A percentile compares a stretch with the other conserved stretches of the same genome.
These are phyloP conservation scores for Penicillium sp. DNA, from an alignment of 2,329 filamentous ascomycete species.

Conservation along the genomic window DNA sequence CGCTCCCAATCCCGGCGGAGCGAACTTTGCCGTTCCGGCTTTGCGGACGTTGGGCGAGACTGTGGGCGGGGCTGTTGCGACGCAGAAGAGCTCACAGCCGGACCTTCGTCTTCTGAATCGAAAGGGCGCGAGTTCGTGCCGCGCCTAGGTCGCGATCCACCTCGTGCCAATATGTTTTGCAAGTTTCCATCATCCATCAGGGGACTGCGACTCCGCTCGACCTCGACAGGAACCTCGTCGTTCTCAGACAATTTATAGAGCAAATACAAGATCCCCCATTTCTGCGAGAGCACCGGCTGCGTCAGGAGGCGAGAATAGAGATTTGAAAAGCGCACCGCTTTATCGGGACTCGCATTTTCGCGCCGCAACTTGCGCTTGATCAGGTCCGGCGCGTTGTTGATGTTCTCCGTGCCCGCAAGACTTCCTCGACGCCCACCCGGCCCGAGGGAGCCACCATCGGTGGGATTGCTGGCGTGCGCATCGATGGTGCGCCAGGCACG, in stretches of 20 bases:
- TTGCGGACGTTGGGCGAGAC: slow-evolving; percentile 9
- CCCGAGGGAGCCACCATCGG: slow-evolving; percentile 27
- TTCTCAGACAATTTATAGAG: slow-evolving; percentile 72
- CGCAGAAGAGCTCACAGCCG: slow-evolving; percentile 42
- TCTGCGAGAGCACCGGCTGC: slow-evolving; percentile 89
- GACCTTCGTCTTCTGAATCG: slow-evolving; percentile 35
- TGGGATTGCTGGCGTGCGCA: slow-evolving; percentile 23
- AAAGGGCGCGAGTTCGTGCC: slow-evolving; percentile 18
- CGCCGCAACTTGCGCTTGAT: slow-evolving; percentile 86
- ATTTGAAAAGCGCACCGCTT: slow-evolving; percentile 83
- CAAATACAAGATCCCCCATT: slow-evolving; percentile 94
- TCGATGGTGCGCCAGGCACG: slow-evolving; percentile 42
- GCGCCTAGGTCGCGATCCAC: slow-evolving; percentile 22
- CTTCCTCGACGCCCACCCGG: slow-evolving; percentile 29
- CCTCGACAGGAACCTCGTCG: slow-evolving; percentile 21
- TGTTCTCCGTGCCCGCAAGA: slow-evolving; percentile 45
- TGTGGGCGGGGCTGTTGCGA: slow-evolving; percentile 30
- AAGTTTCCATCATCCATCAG: slow-evolving; percentile 39
- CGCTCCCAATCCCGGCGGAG: slow-evolving; percentile 23
- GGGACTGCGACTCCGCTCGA: slow-evolving; percentile 37
- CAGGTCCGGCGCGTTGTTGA: slow-evolving; percentile 88
- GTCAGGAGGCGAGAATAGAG: slow-evolving; percentile 84
- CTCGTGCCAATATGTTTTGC: slow-evolving; percentile 37
- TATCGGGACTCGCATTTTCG: slow-evolving; percentile 68
- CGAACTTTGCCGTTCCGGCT: slow-evolving; percentile 27